Conservation (phyloP, 2,329 filamentous ascomycete genomes). For the Tolypocladium tundrense region DNA sequence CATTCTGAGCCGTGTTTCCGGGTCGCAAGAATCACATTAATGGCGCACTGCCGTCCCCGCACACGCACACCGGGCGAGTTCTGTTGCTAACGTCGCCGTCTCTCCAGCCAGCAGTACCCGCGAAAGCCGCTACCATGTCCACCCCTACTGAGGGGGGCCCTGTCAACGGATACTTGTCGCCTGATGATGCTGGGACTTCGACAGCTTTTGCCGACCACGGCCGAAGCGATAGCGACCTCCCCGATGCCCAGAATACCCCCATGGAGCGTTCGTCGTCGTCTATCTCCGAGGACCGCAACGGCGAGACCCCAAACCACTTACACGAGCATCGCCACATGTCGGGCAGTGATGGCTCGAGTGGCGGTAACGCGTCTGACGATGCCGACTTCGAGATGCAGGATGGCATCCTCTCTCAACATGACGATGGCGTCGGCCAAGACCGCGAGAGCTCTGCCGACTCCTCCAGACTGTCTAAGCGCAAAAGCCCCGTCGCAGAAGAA, state of each 20-base stretch:
- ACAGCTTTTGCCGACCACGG: slow-evolving; percentile 24
- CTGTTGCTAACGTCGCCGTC: slow-evolving; percentile 24
- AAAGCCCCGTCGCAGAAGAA: slow-evolving; percentile 58
- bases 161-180: slow-evolving; percentile 56
- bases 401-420: slow-evolving; percentile 34
- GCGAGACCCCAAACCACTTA: slow-evolving; percentile 29
- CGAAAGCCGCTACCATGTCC: slow-evolving; percentile 54
- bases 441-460: slow-evolving; percentile 64
- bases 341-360: slow-evolving; percentile 36
- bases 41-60: slow-evolving; percentile 9
- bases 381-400: slow-evolving; percentile 69
- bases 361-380: slow-evolving; percentile 52
- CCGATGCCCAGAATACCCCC: slow-evolving; percentile 55
- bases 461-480: slow-evolving; percentile 62
- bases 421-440: slow-evolving; percentile 37
- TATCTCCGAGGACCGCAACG: slow-evolving; percentile 28
- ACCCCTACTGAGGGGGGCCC: slow-evolving; percentile 50
- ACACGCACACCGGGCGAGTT: slow-evolving; percentile 6
- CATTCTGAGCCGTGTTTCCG: slow-evolving; percentile 8
- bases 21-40: slow-evolving; percentile 18
- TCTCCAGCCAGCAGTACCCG: slow-evolving; percentile 41
- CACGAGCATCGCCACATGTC: slow-evolving; percentile 29
- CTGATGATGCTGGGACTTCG: slow-evolving; percentile 34
- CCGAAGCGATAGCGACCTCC: slow-evolving; percentile 58
- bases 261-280: slow-evolving; percentile 35